A percentile compares a stretch with the other conserved stretches of the same genome.
Conservation (phyloP, 2,329 filamentous ascomycete species). For the Stromatinia cepivora region DNA sequence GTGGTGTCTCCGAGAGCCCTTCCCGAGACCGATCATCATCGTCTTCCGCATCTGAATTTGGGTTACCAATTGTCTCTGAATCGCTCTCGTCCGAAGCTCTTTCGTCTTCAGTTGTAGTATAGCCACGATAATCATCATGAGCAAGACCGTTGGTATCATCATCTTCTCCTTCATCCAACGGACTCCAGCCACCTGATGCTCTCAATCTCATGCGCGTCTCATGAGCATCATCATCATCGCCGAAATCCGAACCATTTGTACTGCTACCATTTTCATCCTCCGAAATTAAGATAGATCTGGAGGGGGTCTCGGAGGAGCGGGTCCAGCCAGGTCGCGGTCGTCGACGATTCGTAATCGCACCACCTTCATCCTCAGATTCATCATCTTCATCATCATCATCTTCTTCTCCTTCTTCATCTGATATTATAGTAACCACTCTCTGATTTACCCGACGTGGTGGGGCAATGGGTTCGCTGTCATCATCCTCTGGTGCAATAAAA, state of each 20-base stretch:
- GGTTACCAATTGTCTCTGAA: constrained; percentile 37
- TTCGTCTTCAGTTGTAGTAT: constrained; percentile 30
- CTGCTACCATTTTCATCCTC: constrained; percentile 28
- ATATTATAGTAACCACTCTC: constrained; percentile 31
- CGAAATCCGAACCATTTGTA: constrained; percentile 36
- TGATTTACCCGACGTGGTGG: constrained; percentile 2
- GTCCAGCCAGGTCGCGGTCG: constrained; percentile 25
- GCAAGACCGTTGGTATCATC: constrained; percentile 29
- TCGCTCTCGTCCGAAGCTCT: constrained; percentile 33
- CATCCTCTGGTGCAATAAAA: constrained; percentile 38
- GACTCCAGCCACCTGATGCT: constrained; percentile 39
- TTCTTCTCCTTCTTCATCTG: constrained; percentile 32
- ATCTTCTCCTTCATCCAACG: constrained; percentile 39
- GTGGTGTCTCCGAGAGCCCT: constrained; percentile 33
- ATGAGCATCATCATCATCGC: constrained; percentile 32
- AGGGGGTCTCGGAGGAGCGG: constrained; percentile 26
- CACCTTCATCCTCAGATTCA: constrained; percentile 38
- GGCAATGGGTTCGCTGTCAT: constrained; percentile 25
- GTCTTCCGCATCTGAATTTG: constrained; percentile 33
- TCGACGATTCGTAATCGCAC: constrained; percentile 35
- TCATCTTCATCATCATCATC: constrained; percentile 11
- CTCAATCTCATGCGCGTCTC: constrained; percentile 28
- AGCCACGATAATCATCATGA: constrained; percentile 27
- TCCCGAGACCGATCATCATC: constrained; percentile 34
- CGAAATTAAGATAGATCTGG: constrained; percentile 30